Percentiles rank a stretch among this genome's conserved stretches.
Evolutionary conservation across 768 basidiomycete genomes (phyloP).

Genomic region (Harrya chromipes): DNA sequence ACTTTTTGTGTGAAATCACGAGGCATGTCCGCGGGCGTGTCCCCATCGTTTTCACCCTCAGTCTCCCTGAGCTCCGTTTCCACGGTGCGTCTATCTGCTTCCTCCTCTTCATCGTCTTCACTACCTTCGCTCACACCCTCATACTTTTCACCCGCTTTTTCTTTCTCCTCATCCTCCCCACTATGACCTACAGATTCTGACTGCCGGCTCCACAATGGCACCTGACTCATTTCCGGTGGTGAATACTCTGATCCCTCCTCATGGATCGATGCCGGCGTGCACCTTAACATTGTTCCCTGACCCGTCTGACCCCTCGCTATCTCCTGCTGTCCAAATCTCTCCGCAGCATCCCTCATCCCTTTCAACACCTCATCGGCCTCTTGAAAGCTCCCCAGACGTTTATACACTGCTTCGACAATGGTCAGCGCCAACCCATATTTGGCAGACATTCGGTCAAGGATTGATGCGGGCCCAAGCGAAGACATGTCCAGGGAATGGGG

Average conservation of each 20-base stretch:
- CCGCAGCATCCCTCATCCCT: slow-evolving; percentile 38
- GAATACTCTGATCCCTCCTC: slow-evolving; percentile 20
- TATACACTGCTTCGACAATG: slow-evolving; percentile 41
- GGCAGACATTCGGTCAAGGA: slow-evolving; percentile 39
- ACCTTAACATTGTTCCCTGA: slow-evolving; percentile 1
- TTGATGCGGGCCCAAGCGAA: slow-evolving; percentile 28
- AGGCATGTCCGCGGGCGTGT: too few relatives aligned
- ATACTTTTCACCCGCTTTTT: too few relatives aligned
- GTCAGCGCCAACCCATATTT: slow-evolving; percentile 44
- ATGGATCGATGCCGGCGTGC: slow-evolving; percentile 1
- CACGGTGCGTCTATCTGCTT: slow-evolving; percentile 1
- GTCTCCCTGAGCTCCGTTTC: slow-evolving; percentile 1
- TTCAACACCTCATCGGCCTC: slow-evolving; percentile 38
- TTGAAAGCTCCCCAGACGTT: slow-evolving; percentile 32
- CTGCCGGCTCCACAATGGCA: slow-evolving; percentile 25
- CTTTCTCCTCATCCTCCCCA: neutral
- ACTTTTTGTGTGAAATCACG: too few relatives aligned
- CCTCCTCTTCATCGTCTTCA: too few relatives aligned
- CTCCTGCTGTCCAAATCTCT: slow-evolving; percentile 22
- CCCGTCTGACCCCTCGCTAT: neutral
- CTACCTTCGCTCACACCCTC: too few relatives aligned
- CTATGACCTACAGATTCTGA: neutral
- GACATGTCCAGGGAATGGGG: slow-evolving; percentile 16
- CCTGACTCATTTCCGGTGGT: slow-evolving; percentile 28
- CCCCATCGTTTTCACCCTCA: neutral